Evolutionary conservation across 2,329 filamentous ascomycete species (phyloP).

Genomic region (Purpureocillium lavendulum): DNA sequence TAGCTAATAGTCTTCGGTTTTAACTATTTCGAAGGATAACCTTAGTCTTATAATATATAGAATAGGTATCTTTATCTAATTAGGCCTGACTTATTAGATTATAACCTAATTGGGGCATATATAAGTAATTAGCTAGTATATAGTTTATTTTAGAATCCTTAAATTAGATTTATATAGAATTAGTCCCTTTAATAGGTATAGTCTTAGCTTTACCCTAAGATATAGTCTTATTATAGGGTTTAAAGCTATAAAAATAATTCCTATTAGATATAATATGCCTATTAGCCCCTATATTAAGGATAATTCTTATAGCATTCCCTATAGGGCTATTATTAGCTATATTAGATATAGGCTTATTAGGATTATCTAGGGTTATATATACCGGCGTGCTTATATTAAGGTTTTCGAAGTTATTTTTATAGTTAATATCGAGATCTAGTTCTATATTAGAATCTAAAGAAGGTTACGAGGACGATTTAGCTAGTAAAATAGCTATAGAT

Average conservation of each 20-base stretch:
- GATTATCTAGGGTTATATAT: not conserved
- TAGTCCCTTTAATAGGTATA: not conserved
- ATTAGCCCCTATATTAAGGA: not conserved
- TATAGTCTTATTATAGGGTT: not conserved
- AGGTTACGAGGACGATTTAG: not conserved
- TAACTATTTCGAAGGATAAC: not conserved
- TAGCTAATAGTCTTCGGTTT: too few relatives aligned
- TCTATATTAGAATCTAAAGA: not conserved
- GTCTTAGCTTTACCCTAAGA: conserved; percentile 1
- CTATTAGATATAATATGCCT: not conserved
- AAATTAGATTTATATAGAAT: not conserved
- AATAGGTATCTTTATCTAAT: not conserved
- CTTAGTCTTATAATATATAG: not conserved
- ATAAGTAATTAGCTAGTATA: not conserved
- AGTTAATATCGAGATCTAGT: not conserved
- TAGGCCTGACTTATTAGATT: not conserved
- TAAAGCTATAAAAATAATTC: conserved; percentile 2
- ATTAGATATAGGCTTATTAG: too few relatives aligned
- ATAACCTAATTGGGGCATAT: not conserved
- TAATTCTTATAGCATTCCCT: not conserved
- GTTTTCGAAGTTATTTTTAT: not conserved
- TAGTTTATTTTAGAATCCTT: not conserved
- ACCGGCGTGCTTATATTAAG: not conserved
- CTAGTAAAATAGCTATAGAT: not conserved
- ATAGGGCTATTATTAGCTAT: not conserved